Evolutionary conservation across 495 filamentous ascomycete genomes (phyloP).

Genomic region (Daldinia vernicosa): DNA sequence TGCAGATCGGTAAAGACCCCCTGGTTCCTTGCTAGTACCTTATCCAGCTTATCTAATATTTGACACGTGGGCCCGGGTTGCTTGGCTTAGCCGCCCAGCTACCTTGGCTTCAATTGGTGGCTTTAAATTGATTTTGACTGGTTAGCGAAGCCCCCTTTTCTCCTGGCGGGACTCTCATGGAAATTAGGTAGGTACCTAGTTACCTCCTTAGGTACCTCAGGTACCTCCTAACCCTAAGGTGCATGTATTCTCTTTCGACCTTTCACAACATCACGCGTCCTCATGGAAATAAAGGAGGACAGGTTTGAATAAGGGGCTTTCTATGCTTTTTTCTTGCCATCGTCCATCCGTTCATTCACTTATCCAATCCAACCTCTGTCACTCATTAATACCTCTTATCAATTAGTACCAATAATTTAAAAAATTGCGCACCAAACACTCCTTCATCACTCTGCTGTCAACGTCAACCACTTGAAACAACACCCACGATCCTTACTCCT

Average conservation of each 20-base stretch:
- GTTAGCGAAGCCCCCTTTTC: constrained; percentile 20
- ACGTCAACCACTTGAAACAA: constrained; percentile 31
- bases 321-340: constrained; percentile 4
- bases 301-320: constrained; percentile 28
- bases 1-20: constrained; percentile 34
- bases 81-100: neutral
- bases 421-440: constrained; percentile 24
- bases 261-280: constrained; percentile 10
- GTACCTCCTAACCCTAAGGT: neutral
- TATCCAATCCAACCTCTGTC: constrained; percentile 21
- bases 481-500: constrained; percentile 32
- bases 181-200: neutral
- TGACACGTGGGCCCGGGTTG: constrained; percentile 7
- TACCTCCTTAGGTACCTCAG: neutral
- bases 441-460: constrained; percentile 21
- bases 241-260: neutral
- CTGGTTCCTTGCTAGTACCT: constrained; percentile 12
- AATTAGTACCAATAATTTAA: neutral
- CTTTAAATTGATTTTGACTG: neutral
- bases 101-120: neutral
- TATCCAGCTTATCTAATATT: constrained; percentile 31
- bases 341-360: constrained; percentile 21
- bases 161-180: neutral
- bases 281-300: constrained; percentile 18
- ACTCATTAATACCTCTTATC: constrained; percentile 27